These are phyloP conservation scores for Isoetes engelmannii DNA, from an alignment of 83 land plant genomes.

Conservation along the genomic window DNA sequence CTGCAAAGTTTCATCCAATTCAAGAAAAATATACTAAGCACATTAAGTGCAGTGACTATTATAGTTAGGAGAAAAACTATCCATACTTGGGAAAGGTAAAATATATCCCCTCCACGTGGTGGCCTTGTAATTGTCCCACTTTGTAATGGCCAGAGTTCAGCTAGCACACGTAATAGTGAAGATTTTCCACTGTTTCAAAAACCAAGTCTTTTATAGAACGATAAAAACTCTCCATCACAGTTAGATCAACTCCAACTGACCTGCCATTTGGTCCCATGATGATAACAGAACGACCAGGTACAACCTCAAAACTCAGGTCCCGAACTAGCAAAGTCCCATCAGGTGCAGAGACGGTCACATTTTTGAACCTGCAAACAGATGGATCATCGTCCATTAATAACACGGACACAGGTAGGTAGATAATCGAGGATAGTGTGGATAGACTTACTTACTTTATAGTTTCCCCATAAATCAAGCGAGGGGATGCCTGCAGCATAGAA, in stretches of 20 bases:
- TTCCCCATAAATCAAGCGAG: slow-evolving; percentile 18
- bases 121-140: slow-evolving; percentile 43
- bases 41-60: no score
- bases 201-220: neutral
- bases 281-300: slow-evolving; percentile 34
- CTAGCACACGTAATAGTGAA: slow-evolving; percentile 39
- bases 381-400: no score
- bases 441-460: slow-evolving; percentile 19
- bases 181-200: slow-evolving; percentile 38
- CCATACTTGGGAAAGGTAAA: slow-evolving; percentile 44
- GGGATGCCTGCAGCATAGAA: slow-evolving; percentile 5
- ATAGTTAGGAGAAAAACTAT: neutral
- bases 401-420: no score
- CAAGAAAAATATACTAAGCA: no score
- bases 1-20: slow-evolving; percentile 14
- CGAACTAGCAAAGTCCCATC: slow-evolving; percentile 41
- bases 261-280: slow-evolving; percentile 51
- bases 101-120: slow-evolving; percentile 24
- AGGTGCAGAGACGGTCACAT: slow-evolving; percentile 37
- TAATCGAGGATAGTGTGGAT: no score
- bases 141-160: slow-evolving; percentile 47
- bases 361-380: slow-evolving; percentile 28
- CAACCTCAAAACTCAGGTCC: slow-evolving; percentile 38
- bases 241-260: slow-evolving; percentile 12
- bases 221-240: neutral